phyloP scores from a whole-genome alignment of 352 stramenopile genomes.

The Thalassiosira oceanica region DNA sequence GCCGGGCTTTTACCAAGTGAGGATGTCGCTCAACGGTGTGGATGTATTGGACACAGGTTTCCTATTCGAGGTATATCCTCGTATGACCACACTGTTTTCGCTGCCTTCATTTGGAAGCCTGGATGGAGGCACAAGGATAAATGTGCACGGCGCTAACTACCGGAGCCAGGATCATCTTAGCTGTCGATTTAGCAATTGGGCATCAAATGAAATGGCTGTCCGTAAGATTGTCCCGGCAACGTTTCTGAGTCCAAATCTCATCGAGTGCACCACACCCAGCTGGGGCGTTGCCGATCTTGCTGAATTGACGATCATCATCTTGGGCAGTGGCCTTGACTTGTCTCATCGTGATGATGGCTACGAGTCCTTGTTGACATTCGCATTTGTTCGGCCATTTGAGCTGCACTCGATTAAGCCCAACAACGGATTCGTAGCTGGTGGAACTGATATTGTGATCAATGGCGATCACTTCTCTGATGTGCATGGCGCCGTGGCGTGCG shows the following conservation, averaged over 20 bases:
- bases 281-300: constrained; percentile 21
- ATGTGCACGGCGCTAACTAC: constrained; percentile 48
- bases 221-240: constrained; percentile 4
- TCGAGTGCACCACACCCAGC: constrained; percentile 37
- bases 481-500: constrained; percentile 28
- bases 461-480: constrained; percentile 45
- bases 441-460: constrained; percentile 31
- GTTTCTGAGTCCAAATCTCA: constrained; percentile 25
- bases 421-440: constrained; percentile 40
- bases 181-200: constrained; percentile 38
- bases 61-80: constrained; percentile 22
- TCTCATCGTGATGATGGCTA: too few species aligned
- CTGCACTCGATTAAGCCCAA: constrained; percentile 34
- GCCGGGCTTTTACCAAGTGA: too few species aligned
- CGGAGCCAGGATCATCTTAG: constrained; percentile 16
- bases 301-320: constrained; percentile 31
- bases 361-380: too few species aligned
- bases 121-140: constrained; percentile 26
- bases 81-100: constrained; percentile 28
- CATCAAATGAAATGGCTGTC: too few species aligned
- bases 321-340: constrained; percentile 18
- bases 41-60: constrained; percentile 32
- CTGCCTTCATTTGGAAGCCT: constrained; percentile 33
- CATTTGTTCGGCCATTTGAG: constrained; percentile 39
- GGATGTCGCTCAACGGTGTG: constrained; percentile 10